Evolutionary conservation across 345 rosid species (phyloP).

Genomic region (Hypericum androsaemum): DNA sequence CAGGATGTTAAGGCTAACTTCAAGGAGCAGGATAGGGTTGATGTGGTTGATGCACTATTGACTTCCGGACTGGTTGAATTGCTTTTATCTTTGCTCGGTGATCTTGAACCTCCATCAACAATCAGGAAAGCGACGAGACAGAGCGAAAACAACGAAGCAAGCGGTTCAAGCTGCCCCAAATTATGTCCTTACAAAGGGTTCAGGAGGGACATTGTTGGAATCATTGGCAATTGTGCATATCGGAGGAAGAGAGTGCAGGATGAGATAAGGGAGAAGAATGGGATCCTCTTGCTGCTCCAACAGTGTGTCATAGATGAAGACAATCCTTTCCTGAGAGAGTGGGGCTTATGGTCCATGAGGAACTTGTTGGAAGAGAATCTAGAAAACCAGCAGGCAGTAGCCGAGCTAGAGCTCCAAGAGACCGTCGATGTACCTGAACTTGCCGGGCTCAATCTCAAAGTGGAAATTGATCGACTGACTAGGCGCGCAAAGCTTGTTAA

Average conservation of each 20-base stretch:
- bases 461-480: constrained; percentile 51
- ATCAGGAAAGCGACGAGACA: constrained; percentile 44
- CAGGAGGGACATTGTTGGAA: constrained; percentile 67
- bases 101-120: constrained; percentile 58
- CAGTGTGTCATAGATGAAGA: constrained; percentile 69
- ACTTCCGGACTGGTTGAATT: constrained; percentile 41
- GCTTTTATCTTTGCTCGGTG: constrained; percentile 39
- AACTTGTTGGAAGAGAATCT: constrained; percentile 63
- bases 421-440: constrained; percentile 60
- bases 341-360: constrained; percentile 74
- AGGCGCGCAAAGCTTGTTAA: constrained; percentile 67
- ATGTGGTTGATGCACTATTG: constrained; percentile 29
- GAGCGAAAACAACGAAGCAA: constrained; percentile 20
- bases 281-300: constrained; percentile 50
- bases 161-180: constrained; percentile 16
- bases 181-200: constrained; percentile 69
- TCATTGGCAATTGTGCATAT: constrained; percentile 63
- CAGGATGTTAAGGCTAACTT: constrained; percentile 22
- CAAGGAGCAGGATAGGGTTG: constrained; percentile 18
- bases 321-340: constrained; percentile 68
- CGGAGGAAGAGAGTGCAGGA: constrained; percentile 59
- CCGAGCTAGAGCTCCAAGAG: constrained; percentile 71
- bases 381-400: constrained; percentile 50
- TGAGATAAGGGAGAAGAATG: constrained; percentile 51
- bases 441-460: constrained; percentile 52